phyloP scores from a whole-genome alignment of 345 rosid genomes.

The Dipteronia dyeriana region DNA sequence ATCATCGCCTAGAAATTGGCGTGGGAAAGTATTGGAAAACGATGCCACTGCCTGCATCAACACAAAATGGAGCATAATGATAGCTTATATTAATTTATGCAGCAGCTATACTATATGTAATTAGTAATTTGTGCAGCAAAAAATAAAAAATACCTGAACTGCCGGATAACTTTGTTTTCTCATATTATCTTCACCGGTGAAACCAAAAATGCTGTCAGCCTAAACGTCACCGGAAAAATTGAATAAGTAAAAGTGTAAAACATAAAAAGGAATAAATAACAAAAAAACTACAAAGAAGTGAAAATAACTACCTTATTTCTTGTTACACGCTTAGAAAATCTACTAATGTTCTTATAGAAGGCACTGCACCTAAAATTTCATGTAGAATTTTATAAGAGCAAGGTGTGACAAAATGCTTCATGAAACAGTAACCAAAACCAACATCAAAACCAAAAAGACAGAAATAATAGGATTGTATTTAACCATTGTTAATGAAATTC shows the following conservation, averaged over 20 bases:
- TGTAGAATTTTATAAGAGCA: too few relatives aligned
- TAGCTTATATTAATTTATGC: too few relatives aligned
- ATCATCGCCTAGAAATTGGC: conserved; percentile 70
- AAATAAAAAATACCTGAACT: conserved; percentile 68
- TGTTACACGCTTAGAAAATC: conserved; percentile 73
- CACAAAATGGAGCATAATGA: background rate
- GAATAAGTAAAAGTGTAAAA: background rate
- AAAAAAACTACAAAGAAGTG: background rate
- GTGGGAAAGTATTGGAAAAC: conserved; percentile 90
- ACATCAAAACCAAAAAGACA: too few relatives aligned
- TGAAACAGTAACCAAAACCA: too few relatives aligned
- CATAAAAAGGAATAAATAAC: conserved; percentile 4
- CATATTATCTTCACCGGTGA: conserved; percentile 88
- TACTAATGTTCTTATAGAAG: conserved; percentile 85
- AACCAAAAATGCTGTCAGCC: conserved; percentile 90
- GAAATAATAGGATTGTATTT: too few relatives aligned
- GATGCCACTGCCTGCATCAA: conserved; percentile 86
- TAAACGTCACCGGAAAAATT: conserved; percentile 22
- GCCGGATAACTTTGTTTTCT: conserved; percentile 93
- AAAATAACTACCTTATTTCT: conserved; percentile 56
- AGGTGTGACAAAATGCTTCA: too few relatives aligned
- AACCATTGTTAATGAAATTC: too few relatives aligned
- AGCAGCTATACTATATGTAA: too few relatives aligned
- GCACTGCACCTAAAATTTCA: conserved; percentile 44
- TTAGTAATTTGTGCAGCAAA: too few relatives aligned